Evolutionary conservation across 805 yeast species (phyloP).

Genomic region (Candida suzukii): DNA sequence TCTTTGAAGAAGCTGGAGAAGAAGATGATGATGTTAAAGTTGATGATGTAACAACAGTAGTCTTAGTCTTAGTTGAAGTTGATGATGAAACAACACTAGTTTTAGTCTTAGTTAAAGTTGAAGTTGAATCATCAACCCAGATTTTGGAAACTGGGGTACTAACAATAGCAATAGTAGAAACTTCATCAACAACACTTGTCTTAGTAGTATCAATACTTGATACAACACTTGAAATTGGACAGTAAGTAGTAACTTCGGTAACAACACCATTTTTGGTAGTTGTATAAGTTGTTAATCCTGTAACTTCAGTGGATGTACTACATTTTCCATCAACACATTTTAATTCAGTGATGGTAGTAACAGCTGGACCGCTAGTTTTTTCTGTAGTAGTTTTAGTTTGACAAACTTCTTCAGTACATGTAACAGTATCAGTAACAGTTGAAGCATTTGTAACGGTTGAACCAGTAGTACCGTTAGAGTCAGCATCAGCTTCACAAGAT

Average conservation of each 20-base stretch:
- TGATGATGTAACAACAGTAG: neutral
- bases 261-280: conserved; percentile 26
- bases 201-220: conserved; percentile 30
- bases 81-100: conserved; percentile 5
- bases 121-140: conserved; percentile 3
- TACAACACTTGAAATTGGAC: conserved; percentile 27
- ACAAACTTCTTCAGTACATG: neutral
- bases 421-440: neutral
- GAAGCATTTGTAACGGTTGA: neutral
- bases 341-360: neutral
- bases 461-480: neutral
- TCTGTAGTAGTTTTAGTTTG: conserved; percentile 17
- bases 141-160: neutral
- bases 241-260: conserved; percentile 32
- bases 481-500: conserved; percentile 9
- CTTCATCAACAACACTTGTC: neutral
- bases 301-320: conserved; percentile 4
- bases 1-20: no score
- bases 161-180: neutral
- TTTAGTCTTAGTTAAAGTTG: conserved; percentile 1
- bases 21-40: no score
- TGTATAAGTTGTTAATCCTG: conserved; percentile 18
- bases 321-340: conserved; percentile 8
- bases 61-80: conserved; percentile 1
- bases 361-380: conserved; percentile 19